Conservation (phyloP, 352 stramenopile genomes). For the Halophytophthora batemanensis region DNA sequence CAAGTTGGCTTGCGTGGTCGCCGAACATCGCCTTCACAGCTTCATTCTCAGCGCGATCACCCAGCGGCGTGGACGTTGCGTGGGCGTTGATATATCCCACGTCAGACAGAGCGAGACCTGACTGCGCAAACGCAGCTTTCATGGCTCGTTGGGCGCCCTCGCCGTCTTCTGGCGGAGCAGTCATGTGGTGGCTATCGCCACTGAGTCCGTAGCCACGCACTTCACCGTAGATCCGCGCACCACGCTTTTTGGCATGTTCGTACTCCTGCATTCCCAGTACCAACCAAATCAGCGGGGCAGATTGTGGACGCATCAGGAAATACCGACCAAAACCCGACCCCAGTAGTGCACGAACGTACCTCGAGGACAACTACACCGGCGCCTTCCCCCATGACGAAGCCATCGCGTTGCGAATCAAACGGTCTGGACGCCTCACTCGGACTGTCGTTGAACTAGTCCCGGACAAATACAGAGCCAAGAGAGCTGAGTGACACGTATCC, state of each 20-base stretch:
- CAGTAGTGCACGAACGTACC: constrained; percentile 7
- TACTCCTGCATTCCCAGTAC: constrained; percentile 43
- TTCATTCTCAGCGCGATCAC: constrained; percentile 93
- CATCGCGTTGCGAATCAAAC: constrained; percentile 94
- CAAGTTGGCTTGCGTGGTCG: constrained; percentile 43
- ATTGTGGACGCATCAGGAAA: neutral
- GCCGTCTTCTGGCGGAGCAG: constrained; percentile 58
- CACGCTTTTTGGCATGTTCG: constrained; percentile 91
- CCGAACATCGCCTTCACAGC: constrained; percentile 90
- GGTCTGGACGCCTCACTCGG: constrained; percentile 89
- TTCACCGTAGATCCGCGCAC: constrained; percentile 94
- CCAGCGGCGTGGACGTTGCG: constrained; percentile 96
- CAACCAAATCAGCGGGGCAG: neutral
- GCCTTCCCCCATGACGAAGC: constrained; percentile 96
- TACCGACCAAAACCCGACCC: neutral
- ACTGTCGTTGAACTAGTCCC: constrained; percentile 90
- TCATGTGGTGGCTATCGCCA: constrained; percentile 96
- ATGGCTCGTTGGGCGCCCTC: constrained; percentile 88
- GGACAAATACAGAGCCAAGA: neutral
- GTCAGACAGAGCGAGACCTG: constrained; percentile 67
- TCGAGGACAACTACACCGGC: constrained; percentile 68
- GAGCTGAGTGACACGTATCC: neutral
- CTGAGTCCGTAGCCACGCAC: constrained; percentile 94
- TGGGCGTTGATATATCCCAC: constrained; percentile 98
- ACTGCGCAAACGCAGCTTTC: constrained; percentile 83